Evolutionary conservation across 805 yeast genomes (phyloP).

Genomic region (Torulaspora gathmanii): DNA sequence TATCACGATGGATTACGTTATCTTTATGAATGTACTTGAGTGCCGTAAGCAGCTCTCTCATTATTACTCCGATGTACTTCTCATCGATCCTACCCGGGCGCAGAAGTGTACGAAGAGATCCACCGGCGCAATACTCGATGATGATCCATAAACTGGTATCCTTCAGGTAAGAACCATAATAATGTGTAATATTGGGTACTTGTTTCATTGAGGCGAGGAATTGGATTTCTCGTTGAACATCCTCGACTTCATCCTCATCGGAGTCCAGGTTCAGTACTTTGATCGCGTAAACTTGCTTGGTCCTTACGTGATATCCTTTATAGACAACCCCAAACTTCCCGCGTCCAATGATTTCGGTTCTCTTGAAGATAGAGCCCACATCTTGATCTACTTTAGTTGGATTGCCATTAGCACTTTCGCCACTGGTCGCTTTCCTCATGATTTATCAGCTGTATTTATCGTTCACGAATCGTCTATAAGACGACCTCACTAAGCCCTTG

Average conservation of each 20-base stretch:
- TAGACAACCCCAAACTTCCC: conserved; percentile 98
- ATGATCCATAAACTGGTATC: conserved; percentile 95
- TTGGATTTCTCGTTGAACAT: conserved; percentile 89
- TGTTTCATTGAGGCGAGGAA: conserved; percentile 75
- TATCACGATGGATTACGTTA: conserved; percentile 93
- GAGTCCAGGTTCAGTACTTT: conserved; percentile 90
- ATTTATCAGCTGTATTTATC: background rate
- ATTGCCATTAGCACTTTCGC: background rate
- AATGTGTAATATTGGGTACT: conserved; percentile 88
- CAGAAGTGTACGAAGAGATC: conserved; percentile 79
- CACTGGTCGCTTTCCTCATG: conserved; percentile 10
- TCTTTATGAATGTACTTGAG: conserved; percentile 75
- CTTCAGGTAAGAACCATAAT: conserved; percentile 79
- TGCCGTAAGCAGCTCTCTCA: conserved; percentile 76
- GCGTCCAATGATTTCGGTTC: conserved; percentile 88
- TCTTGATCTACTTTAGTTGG: conserved; percentile 16
- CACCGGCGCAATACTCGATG: conserved; percentile 98
- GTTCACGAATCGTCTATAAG: background rate
- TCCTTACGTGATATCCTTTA: conserved; percentile 67
- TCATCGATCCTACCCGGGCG: conserved; percentile 89
- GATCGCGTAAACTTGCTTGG: conserved; percentile 82
- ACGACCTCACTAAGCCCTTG: background rate
- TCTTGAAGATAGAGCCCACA: conserved; percentile 49
- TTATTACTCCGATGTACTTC: conserved; percentile 71
- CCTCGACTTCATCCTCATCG: conserved; percentile 88